These are phyloP conservation scores for Juglanconis oblonga DNA, from an alignment of 2,329 filamentous ascomycete genomes.

Conservation along the genomic window DNA sequence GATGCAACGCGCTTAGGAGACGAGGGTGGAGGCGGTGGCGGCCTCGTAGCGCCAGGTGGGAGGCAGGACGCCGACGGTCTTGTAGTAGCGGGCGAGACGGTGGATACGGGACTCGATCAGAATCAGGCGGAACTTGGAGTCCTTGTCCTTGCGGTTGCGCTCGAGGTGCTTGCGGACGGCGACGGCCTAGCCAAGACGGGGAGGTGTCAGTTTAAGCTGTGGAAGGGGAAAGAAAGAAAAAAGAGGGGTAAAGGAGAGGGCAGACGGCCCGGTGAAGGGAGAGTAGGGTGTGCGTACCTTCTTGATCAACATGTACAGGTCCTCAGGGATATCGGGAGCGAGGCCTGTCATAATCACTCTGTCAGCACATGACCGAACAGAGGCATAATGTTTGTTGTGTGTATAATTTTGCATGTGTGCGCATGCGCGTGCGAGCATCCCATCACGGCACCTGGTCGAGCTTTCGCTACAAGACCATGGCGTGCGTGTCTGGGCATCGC, in stretches of 20 bases:
- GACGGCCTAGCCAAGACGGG: constrained; percentile 62
- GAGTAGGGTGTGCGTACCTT: constrained; percentile 63
- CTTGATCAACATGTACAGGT: constrained; percentile 99
- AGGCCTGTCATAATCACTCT: constrained; percentile 91
- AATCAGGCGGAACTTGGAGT: constrained; percentile 99
- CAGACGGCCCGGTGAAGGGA: neutral
- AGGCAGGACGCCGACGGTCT: constrained; percentile 80
- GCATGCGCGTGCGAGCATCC: neutral
- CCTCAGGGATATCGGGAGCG: constrained; percentile 97
- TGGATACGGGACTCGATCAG: constrained; percentile 99
- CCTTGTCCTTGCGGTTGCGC: constrained; percentile 99
- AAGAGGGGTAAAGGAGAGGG: neutral
- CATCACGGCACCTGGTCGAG: constrained; percentile 11
- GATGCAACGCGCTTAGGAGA: constrained; percentile 63
- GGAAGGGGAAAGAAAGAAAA: neutral
- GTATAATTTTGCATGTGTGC: constrained; percentile 1
- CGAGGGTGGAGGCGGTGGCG: constrained; percentile 90
- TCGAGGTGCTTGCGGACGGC: constrained; percentile 99
- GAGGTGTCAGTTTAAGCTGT: neutral
- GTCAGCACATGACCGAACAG: constrained; percentile 90
- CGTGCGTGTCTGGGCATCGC: constrained; percentile 4
- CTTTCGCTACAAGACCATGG: constrained; percentile 26
- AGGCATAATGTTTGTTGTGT: constrained; percentile 55
- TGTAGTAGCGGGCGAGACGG: constrained; percentile 98
- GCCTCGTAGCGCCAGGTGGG: constrained; percentile 99